phyloP scores from a whole-genome alignment of 1,284 basidiomycete species.

The Termitomyces sp. region DNA sequence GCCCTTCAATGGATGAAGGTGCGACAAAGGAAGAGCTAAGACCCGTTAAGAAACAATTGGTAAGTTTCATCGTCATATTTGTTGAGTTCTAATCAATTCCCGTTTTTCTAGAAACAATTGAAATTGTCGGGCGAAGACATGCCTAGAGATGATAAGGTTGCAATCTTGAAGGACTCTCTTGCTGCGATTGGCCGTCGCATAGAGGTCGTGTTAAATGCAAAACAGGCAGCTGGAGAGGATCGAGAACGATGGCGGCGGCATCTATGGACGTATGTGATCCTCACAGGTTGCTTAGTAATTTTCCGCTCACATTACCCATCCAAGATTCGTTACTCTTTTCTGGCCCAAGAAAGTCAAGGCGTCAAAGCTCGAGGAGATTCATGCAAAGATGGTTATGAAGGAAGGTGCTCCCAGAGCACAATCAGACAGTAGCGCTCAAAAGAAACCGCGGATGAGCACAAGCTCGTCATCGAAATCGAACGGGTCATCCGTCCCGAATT shows the following conservation, averaged over 20 bases:
- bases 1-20: conserved; percentile 94
- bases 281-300: conserved; percentile 1
- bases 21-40: conserved; percentile 94
- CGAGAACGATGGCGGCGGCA: conserved; percentile 87
- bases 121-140: conserved; percentile 91
- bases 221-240: conserved; percentile 74
- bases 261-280: conserved; percentile 82
- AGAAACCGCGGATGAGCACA: conserved; percentile 50
- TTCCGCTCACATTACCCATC: conserved; percentile 14
- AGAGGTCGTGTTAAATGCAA: conserved; percentile 75
- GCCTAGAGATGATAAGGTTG: conserved; percentile 91
- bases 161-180: conserved; percentile 92
- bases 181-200: conserved; percentile 93
- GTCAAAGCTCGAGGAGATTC: conserved; percentile 86
- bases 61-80: conserved; percentile 33
- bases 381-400: conserved; percentile 89
- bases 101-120: conserved; percentile 77
- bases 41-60: conserved; percentile 95
- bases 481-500: conserved; percentile 31
- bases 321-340: conserved; percentile 87
- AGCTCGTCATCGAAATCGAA: conserved; percentile 45
- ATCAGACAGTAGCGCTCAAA: conserved; percentile 38
- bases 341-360: conserved; percentile 97
- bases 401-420: conserved; percentile 54
- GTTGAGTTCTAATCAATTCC: conserved; percentile 3